Evolutionary conservation across 345 rosid species (phyloP), one percentile per base, ranked within the genome.

Genomic region (Rhizophora apiculata): DNA sequence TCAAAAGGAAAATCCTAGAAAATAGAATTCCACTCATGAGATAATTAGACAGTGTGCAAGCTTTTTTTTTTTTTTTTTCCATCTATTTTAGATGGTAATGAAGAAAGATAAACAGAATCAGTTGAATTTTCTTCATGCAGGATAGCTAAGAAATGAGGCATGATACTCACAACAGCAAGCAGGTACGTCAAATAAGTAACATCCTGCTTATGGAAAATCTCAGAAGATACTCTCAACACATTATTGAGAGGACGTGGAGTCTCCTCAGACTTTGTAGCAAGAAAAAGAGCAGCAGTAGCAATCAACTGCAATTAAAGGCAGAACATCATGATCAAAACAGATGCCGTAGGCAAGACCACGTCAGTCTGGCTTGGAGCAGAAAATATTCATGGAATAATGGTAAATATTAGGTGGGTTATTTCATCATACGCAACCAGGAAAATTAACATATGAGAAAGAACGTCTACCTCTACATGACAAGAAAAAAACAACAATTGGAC

Each of bases 231-330:
- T 69, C 82, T 82, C 78, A 87, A 30, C 16, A 86, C 85, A 73
- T 83, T 79, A 69, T 83, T 87, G 74, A 89, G 64, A 65, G 92
- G 89, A 27, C 89, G 85, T 21, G 92, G 83, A 15, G 96, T 89
- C 88, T 89, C 96, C 88, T 89, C 90, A 0, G 86, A 86, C 79
- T 89, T 89, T n/a, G 96, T 84, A 76, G 92, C 83, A 57, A 89
- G 87, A 79, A 89, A 89, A 58, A 89, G 87, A 46, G 92, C 85
- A 80, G 92, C 96, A 52, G 89, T 83, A 34, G 96, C 89, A 78
- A 87, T 83, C 74, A 87, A 58, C 92, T 89, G 86, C 77, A 78
- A 74, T 24, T 68, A 52, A 76, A 11, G 16, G 57, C 74, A 27
- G 46, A 39, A 68, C 68, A 49, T 63, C 34, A 69, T 21, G 9